These are phyloP conservation scores for Solanum dulcamara DNA, from an alignment of 257 asterid species.

Conservation along the genomic window DNA sequence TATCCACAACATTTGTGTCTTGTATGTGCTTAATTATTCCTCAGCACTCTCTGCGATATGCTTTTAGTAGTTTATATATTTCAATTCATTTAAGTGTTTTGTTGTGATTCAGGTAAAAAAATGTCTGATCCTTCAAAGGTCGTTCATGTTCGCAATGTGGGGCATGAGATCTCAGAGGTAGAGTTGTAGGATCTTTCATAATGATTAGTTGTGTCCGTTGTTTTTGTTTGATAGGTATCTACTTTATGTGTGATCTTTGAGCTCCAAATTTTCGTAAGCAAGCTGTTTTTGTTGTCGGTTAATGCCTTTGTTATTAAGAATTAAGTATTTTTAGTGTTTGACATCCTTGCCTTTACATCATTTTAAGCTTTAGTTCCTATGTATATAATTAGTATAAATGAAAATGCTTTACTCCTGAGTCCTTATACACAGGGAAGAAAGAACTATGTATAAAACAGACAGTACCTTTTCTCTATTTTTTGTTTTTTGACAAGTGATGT, in stretches of 20 bases:
- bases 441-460: neutral
- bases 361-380: neutral
- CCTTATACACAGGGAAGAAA: neutral
- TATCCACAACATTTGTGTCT: neutral
- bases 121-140: conserved; percentile 96
- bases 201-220: neutral
- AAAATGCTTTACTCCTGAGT: neutral
- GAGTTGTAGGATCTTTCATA: neutral
- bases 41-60: neutral
- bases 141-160: conserved; percentile 93
- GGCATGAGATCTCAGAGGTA: conserved; percentile 97
- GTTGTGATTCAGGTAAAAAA: conserved; percentile 27
- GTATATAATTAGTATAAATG: neutral
- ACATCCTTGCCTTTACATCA: neutral
- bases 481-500: neutral
- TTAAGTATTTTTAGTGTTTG: neutral
- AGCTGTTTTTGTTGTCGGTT: neutral
- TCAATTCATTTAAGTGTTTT: neutral
- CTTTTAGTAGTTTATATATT: neutral
- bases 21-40: neutral
- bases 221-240: neutral
- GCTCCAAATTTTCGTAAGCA: neutral
- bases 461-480: neutral
- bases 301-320: neutral
- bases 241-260: neutral